Evolutionary conservation across 1,284 basidiomycete genomes (phyloP).

Genomic region (Tilletia setariae): DNA sequence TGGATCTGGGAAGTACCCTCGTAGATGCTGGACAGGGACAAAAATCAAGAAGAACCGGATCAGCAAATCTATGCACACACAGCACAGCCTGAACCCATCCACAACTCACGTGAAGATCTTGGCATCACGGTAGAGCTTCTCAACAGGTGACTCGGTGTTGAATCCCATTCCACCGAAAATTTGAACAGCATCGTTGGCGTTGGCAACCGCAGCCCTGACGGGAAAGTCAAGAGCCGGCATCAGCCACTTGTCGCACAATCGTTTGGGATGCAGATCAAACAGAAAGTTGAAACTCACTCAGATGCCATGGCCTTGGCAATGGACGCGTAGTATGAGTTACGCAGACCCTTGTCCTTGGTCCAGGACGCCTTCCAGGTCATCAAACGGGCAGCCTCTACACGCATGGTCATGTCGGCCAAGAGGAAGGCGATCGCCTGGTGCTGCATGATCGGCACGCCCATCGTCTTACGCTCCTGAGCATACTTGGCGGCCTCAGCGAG

Average conservation of each 20-base stretch:
- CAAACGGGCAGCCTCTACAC: conserved; percentile 57
- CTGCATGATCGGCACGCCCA: conserved; percentile 62
- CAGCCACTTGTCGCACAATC: no score
- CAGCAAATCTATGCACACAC: background rate
- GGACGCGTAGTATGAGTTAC: conserved; percentile 61
- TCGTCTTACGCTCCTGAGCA: conserved; percentile 61
- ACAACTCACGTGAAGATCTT: conserved; percentile 23
- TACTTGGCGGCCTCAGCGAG: conserved; percentile 61
- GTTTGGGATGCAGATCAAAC: no score
- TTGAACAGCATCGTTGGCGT: conserved; percentile 57
- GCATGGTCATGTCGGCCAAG: conserved; percentile 63
- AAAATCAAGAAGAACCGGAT: background rate
- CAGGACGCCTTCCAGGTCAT: conserved; percentile 60
- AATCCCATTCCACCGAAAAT: conserved; percentile 59
- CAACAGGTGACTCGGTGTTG: conserved; percentile 61
- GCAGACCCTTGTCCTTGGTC: conserved; percentile 59
- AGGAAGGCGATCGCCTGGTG: conserved; percentile 62
- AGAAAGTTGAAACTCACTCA: conserved; percentile 6
- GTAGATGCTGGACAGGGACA: conserved; percentile 31
- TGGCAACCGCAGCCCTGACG: conserved; percentile 36
- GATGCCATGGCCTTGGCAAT: conserved; percentile 61
- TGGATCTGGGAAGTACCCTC: conserved; percentile 51
- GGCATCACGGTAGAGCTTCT: conserved; percentile 59
- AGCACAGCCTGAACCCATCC: background rate
- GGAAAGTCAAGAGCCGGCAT: background rate